phyloP scores from a whole-genome alignment of 2,329 filamentous ascomycete genomes.

The Aspergillus fischeri region DNA sequence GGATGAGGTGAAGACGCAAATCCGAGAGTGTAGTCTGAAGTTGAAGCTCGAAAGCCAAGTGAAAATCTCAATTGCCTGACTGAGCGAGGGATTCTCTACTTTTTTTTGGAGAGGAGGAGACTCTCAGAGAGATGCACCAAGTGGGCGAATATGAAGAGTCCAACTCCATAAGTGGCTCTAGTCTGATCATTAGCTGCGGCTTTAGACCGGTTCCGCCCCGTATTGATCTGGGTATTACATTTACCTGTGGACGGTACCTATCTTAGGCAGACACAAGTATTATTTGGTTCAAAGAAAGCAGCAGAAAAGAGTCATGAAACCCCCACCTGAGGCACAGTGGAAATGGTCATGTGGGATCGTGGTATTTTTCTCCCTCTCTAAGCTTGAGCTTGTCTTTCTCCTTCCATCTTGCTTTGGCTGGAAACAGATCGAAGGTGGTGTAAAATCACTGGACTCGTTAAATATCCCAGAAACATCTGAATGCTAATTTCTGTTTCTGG shows the following conservation, averaged over 20 bases:
- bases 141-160: neutral
- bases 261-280: neutral
- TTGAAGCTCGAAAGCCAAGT: neutral
- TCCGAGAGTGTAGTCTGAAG: neutral
- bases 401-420: neutral
- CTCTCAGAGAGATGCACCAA: neutral
- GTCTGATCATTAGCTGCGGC: neutral
- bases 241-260: neutral
- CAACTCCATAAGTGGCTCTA: neutral
- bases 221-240: neutral
- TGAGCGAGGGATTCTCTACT: neutral
- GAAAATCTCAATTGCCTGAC: neutral
- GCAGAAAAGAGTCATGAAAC: neutral
- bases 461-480: too few species aligned
- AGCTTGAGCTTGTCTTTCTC: neutral
- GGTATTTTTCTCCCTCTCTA: neutral
- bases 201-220: neutral
- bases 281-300: too few species aligned
- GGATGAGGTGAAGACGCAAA: neutral
- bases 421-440: too few species aligned
- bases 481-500: too few species aligned
- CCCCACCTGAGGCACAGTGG: neutral
- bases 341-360: neutral
- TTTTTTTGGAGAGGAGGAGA: neutral
- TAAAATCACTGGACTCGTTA: too few species aligned